Conservation (phyloP, 805 yeast genomes). For the Myxozyma neotropica region DNA sequence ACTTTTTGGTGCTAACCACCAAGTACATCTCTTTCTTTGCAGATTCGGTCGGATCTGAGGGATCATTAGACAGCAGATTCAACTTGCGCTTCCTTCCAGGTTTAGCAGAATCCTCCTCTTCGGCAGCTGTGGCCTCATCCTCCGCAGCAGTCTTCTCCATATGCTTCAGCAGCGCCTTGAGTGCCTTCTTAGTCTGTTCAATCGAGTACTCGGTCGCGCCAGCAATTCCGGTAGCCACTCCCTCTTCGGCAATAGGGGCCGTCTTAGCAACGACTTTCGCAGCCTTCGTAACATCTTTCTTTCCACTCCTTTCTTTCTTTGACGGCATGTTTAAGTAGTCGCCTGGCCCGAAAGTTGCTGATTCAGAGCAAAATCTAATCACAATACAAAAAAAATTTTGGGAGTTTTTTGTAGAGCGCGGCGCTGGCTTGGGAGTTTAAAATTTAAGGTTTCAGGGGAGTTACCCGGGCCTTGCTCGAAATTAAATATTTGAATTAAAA, state of each 20-base stretch:
- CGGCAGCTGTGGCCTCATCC: constrained; percentile 33
- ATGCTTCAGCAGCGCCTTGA: constrained; percentile 64
- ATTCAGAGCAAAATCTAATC: neutral
- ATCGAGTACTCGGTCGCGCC: constrained; percentile 15
- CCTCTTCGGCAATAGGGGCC: neutral
- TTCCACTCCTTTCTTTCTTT: neutral
- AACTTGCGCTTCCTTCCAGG: constrained; percentile 43
- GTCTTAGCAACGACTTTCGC: neutral
- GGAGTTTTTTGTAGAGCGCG: neutral
- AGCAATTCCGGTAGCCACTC: neutral
- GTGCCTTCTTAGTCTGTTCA: constrained; percentile 43
- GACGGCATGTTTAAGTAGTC: constrained; percentile 3
- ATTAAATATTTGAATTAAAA: too few species aligned
- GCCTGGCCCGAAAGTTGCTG: too few species aligned
- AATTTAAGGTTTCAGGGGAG: neutral
- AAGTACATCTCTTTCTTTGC: constrained; percentile 50
- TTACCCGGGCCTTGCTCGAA: neutral
- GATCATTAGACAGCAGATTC: constrained; percentile 62
- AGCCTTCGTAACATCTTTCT: neutral
- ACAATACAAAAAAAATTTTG: constrained; percentile 9
- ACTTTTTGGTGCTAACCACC: constrained; percentile 66
- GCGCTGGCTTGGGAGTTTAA: neutral
- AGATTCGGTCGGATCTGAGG: constrained; percentile 49
- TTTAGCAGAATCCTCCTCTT: constrained; percentile 34
- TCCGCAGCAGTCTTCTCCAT: constrained; percentile 40